Conservation (phyloP, 2,329 filamentous ascomycete species). For the Ambrosiella beaveri region DNA sequence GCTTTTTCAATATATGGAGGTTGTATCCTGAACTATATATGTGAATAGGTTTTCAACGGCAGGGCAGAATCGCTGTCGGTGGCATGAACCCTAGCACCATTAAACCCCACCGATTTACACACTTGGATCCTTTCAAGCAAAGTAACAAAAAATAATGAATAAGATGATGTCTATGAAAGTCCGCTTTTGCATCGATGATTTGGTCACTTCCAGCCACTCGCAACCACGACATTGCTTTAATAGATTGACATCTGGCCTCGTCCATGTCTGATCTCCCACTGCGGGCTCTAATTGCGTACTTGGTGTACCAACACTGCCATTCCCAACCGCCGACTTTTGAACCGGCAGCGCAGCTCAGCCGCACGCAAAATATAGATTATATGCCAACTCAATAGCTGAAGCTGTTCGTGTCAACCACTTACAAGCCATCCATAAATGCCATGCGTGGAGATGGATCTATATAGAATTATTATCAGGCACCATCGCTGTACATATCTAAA, state of each 20-base stretch:
- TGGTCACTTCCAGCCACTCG: neutral
- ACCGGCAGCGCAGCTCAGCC: neutral
- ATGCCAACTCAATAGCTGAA: too few species aligned
- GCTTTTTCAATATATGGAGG: too few species aligned
- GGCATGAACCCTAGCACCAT: neutral
- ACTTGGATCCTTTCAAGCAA: neutral
- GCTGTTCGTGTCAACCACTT: too few species aligned
- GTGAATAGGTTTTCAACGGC: neutral
- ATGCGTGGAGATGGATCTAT: too few species aligned
- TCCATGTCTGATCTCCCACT: neutral
- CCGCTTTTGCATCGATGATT: neutral
- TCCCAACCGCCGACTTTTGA: neutral
- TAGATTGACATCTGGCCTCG: neutral
- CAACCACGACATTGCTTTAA: neutral
- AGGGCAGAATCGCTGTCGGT: neutral
- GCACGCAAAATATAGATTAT: neutral
- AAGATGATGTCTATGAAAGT: neutral
- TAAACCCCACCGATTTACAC: neutral
- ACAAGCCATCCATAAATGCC: too few species aligned
- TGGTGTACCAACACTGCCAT: neutral
- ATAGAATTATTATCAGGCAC: too few species aligned
- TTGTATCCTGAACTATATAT: too few species aligned
- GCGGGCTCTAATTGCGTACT: neutral
- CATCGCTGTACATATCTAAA: too few species aligned
- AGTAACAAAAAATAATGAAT: neutral